Percentiles rank a stretch among this genome's conserved stretches.
phyloP scores from a whole-genome alignment of 352 stramenopile genomes.

The Phytophthora uliginosa region DNA sequence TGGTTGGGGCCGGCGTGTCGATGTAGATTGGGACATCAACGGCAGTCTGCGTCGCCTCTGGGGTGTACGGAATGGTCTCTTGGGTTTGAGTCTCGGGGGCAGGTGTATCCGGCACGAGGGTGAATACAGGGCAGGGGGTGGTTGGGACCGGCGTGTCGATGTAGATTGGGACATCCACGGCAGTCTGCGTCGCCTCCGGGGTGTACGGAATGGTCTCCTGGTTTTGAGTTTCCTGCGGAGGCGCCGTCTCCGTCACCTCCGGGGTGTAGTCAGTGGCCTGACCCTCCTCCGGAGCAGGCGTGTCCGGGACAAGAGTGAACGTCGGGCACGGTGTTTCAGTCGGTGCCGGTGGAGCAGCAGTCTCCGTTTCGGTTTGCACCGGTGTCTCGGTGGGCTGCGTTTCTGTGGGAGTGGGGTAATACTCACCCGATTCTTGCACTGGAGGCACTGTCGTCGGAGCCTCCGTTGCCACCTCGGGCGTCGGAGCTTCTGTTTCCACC shows the following conservation, averaged over 20 bases:
- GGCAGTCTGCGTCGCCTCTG: not conserved
- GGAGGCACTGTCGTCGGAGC: constrained; percentile 1
- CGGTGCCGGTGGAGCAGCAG: not conserved
- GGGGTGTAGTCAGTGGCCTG: constrained; percentile 10
- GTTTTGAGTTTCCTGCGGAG: not conserved
- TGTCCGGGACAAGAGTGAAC: constrained; percentile 24
- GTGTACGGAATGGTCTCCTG: not conserved
- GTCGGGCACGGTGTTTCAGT: constrained; percentile 13
- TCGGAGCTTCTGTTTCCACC: not conserved
- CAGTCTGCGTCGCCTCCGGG: constrained; percentile 6
- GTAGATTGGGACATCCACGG: constrained; percentile 4
- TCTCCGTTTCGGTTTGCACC: constrained; percentile 19
- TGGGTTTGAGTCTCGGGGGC: not conserved
- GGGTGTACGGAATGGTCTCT: not conserved
- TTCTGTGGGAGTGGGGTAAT: constrained; percentile 3
- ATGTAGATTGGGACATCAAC: constrained; percentile 1
- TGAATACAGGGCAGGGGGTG: constrained; percentile 21
- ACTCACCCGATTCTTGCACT: constrained; percentile 1
- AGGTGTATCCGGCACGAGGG: constrained; percentile 22
- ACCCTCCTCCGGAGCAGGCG: constrained; percentile 6
- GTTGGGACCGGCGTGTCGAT: constrained; percentile 15
- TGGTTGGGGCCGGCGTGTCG: constrained; percentile 6
- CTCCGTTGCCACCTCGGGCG: not conserved
- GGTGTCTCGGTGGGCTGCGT: not conserved
- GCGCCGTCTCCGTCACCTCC: constrained; percentile 8